phyloP scores from a whole-genome alignment of 495 filamentous ascomycete species.

The Astrothelium macrocarpum region DNA sequence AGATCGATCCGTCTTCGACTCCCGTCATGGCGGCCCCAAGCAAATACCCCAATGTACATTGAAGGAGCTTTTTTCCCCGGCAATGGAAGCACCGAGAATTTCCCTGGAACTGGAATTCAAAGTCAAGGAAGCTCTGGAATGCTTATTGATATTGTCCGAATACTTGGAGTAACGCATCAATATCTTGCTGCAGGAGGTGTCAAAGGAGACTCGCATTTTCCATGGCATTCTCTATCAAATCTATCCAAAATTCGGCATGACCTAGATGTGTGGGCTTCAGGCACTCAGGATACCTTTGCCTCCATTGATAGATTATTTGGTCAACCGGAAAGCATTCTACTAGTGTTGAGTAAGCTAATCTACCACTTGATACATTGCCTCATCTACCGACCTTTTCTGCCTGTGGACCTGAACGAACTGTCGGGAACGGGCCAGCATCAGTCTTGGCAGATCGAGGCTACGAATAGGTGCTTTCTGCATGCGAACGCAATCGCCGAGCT shows the following conservation, averaged over 20 bases:
- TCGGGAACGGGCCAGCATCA: constrained; percentile 73
- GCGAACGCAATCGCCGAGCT: constrained; percentile 79
- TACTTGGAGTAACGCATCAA: constrained; percentile 71
- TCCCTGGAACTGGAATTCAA: constrained; percentile 54
- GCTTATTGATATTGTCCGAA: constrained; percentile 72
- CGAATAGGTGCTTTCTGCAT: constrained; percentile 76
- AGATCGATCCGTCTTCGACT: constrained; percentile 62
- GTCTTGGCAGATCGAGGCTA: constrained; percentile 83
- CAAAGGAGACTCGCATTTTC: constrained; percentile 80
- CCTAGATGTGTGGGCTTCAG: constrained; percentile 73
- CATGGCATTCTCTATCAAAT: constrained; percentile 77
- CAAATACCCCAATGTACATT: constrained; percentile 41
- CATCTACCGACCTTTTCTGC: constrained; percentile 75
- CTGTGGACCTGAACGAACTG: constrained; percentile 70
- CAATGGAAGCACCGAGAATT: constrained; percentile 59
- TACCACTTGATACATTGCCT: constrained; percentile 79
- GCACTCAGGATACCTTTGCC: constrained; percentile 68
- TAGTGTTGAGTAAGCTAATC: constrained; percentile 72
- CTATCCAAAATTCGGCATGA: constrained; percentile 79
- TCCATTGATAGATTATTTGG: constrained; percentile 65
- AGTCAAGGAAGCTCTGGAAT: constrained; percentile 60
- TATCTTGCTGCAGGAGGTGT: constrained; percentile 78
- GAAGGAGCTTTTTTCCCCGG: constrained; percentile 71
- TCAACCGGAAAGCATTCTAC: constrained; percentile 63
- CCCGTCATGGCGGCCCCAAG: constrained; percentile 55